Evolutionary conservation across 1,284 basidiomycete genomes (phyloP), one percentile per base, ranked within the genome.

Genomic region (Apiotrichum porosum): DNA sequence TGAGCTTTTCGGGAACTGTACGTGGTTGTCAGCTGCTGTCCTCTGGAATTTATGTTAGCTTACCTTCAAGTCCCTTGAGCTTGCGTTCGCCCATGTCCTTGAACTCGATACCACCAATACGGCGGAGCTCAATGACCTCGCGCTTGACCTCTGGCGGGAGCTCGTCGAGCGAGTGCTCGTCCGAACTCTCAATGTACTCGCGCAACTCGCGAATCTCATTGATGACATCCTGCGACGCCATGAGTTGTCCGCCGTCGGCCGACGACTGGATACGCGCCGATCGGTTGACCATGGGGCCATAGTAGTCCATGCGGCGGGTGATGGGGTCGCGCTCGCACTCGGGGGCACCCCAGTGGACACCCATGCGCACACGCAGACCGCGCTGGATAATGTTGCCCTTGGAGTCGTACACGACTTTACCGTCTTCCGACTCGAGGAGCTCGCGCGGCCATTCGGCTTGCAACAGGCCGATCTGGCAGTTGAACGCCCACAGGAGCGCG

Each of bases 301-400:
- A 89, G 74, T 95, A 95, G 73, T 98, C 94, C 95, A 99, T 98
- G 22, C 95, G 85, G 54, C 84, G 78, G 6, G 93, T 98, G 68
- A 95, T 87, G 2, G 90, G 87, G 73, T 99, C 95, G 10, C 83
- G 81, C 66, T 97, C 93, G 68, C 92, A 97, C 37, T 91, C 81
- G 0, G 95, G 95, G 22, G 75, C 74, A 28, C 95, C 95, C 71
- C 87, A 93, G 71, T 98, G 95, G 39, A 98, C 86, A 37, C 95
- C 94, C 94, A 99, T 98, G 35, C 95, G 83, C 3, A 98, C 88
- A 17, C 90, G 91, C 15, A 99, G 76, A 9, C 94, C 95, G 8
- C 92, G 83, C 42, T 88, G 84, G 52, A 97, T 80, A 42, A 93
- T 68, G 49, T 78, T 80, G 8, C 84, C 86, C 15, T 83, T 66